phyloP scores from a whole-genome alignment of 2,329 filamentous ascomycete genomes.

The Sarocladium strictum region DNA sequence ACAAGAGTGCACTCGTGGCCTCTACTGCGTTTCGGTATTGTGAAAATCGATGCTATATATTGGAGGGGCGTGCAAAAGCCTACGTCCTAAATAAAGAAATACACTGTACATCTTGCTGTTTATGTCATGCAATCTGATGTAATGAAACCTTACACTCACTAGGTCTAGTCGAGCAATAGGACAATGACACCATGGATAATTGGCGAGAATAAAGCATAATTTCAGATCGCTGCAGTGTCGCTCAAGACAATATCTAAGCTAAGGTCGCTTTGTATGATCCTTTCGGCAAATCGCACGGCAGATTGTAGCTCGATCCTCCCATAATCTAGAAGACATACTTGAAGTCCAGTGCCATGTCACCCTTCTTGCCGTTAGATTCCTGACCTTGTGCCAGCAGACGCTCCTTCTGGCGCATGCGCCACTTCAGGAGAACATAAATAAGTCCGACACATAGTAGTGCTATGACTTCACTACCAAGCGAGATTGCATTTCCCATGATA shows the following conservation, averaged over 20 bases:
- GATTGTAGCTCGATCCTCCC: neutral
- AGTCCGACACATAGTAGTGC: slow-evolving; percentile 20
- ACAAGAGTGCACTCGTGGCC: slow-evolving; percentile 17
- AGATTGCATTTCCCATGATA: slow-evolving; percentile 23
- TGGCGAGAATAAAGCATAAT: too few relatives aligned
- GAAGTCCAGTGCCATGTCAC: slow-evolving; percentile 9
- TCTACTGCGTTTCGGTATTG: slow-evolving; percentile 15
- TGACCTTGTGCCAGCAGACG: slow-evolving; percentile 6
- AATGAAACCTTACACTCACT: too few relatives aligned
- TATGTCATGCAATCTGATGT: too few relatives aligned
- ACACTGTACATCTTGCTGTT: too few relatives aligned
- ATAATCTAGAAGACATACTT: slow-evolving; percentile 9
- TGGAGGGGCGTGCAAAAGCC: slow-evolving; percentile 15
- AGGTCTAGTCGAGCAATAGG: too few relatives aligned
- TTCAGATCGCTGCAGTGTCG: too few relatives aligned
- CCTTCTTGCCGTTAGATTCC: slow-evolving; percentile 8
- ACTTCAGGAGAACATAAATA: slow-evolving; percentile 11
- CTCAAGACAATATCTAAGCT: neutral
- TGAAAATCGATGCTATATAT: slow-evolving; percentile 18
- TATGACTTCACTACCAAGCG: slow-evolving; percentile 20
- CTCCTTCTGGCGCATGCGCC: slow-evolving; percentile 1
- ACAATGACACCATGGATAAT: too few relatives aligned
- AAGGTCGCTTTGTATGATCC: too few relatives aligned
- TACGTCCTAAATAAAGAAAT: slow-evolving; percentile 27
- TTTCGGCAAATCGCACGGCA: too few relatives aligned